Percentiles rank a stretch among this genome's conserved stretches.
Evolutionary conservation across 2,329 filamentous ascomycete genomes (phyloP).

Genomic region (Penicillium freii): DNA sequence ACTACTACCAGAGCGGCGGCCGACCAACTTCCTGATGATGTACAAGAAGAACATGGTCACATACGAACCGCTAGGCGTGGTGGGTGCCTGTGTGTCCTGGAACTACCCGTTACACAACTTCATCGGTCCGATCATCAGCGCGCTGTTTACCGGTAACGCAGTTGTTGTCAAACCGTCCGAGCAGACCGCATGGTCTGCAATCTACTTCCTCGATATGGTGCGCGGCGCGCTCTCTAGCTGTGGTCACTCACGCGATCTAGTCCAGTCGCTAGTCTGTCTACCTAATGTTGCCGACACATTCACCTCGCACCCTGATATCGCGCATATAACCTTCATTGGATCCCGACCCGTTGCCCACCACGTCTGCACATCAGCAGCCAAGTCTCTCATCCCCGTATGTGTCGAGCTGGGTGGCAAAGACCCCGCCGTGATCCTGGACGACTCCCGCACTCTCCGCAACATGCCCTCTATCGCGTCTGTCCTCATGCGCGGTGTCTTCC

Average conservation of each 20-base stretch:
- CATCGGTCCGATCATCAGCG: constrained; percentile 83
- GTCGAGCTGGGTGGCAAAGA: constrained; percentile 96
- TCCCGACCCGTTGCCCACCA: constrained; percentile 81
- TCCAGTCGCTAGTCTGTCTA: constrained; percentile 86
- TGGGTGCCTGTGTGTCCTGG: constrained; percentile 92
- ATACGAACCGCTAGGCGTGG: constrained; percentile 90
- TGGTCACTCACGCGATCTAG: constrained; percentile 75
- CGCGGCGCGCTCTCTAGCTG: constrained; percentile 76
- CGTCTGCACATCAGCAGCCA: constrained; percentile 82
- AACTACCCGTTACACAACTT: constrained; percentile 98
- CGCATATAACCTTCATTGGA: constrained; percentile 94
- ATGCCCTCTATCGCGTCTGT: constrained; percentile 74
- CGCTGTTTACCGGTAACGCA: constrained; percentile 86
- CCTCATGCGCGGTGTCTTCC: constrained; percentile 88
- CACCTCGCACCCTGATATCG: constrained; percentile 78
- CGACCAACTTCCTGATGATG: constrained; percentile 88
- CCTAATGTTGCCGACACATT: constrained; percentile 76
- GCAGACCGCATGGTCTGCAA: constrained; percentile 88
- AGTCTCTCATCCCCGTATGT: constrained; percentile 79
- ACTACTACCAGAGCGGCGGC: constrained; percentile 67
- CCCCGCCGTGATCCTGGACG: constrained; percentile 83
- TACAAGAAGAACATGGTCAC: constrained; percentile 90
- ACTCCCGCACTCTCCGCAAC: constrained; percentile 56
- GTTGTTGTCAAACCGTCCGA: constrained; percentile 94
- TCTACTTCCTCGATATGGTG: constrained; percentile 77